Percentiles rank a stretch among this genome's conserved stretches.
Evolutionary conservation across 2,329 filamentous ascomycete genomes (phyloP).

Genomic region (Cercospora canescens): DNA sequence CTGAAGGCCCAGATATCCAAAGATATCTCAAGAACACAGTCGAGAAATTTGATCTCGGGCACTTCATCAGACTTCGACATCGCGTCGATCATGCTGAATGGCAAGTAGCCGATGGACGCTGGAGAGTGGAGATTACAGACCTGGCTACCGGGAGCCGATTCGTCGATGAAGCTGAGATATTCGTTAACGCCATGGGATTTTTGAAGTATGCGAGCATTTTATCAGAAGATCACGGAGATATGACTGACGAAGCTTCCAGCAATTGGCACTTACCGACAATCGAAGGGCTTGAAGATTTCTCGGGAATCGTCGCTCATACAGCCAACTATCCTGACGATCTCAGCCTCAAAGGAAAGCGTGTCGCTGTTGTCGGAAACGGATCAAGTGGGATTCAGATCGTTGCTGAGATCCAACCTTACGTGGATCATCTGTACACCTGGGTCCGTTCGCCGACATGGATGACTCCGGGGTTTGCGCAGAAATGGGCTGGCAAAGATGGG

Average conservation of each 20-base stretch:
- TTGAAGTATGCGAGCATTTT: slow-evolving; percentile 37
- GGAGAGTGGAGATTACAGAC: slow-evolving; percentile 38
- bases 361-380: slow-evolving; percentile 38
- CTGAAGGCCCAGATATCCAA: slow-evolving; percentile 42
- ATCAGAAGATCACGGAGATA: not conserved
- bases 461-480: slow-evolving; percentile 44
- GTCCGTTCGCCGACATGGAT: slow-evolving; percentile 24
- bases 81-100: slow-evolving; percentile 41
- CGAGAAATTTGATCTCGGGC: slow-evolving; percentile 42
- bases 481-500: slow-evolving; percentile 47
- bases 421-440: slow-evolving; percentile 37
- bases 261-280: not conserved
- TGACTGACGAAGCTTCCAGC: not conserved
- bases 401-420: slow-evolving; percentile 39
- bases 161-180: slow-evolving; percentile 36
- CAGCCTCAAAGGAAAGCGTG: slow-evolving; percentile 25
- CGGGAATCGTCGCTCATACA: not conserved
- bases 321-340: slow-evolving; percentile 37
- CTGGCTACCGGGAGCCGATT: slow-evolving; percentile 32
- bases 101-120: slow-evolving; percentile 40
- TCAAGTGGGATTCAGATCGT: slow-evolving; percentile 44
- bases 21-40: slow-evolving; percentile 44
- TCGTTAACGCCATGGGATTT: slow-evolving; percentile 35
- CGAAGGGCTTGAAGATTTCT: not conserved
- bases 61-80: slow-evolving; percentile 41